Base-by-base conservation (phyloP, 164 flowering plant genomes). In the Kalanchoe fedtschenkoi region DNA sequence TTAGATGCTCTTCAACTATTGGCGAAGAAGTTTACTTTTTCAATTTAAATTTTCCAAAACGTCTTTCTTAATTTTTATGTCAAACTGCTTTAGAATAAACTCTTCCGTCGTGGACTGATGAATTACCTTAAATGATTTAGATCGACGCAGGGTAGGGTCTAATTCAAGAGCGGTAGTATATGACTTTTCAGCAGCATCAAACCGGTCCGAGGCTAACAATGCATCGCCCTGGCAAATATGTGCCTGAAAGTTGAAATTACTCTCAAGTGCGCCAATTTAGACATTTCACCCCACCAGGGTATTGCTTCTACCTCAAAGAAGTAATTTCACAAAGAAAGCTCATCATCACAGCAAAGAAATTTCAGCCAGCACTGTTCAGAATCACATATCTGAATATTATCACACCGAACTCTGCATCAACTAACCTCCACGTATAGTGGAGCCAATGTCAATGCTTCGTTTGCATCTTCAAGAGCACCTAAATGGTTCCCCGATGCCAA, bases 391-490 rank as follows among this genome's bases (percentile, higher is more conserved):
- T 33, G 1, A 8, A 2, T 21, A 6, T 47, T 15, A 47, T 8
- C 54, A 47, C 11, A 8, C 54, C 16, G 17, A 42, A 42, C 17
- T 42, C 46, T 19, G 17, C 1, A 6, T 10, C 14, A 19, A 35
- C 73, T 75, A 68, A 86, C 96, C 87, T 87, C 85, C 60, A 76
- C 60, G 69, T 80, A 87, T 16, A 56, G 46, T 46, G 91, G 96
- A 64, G 83, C 83, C 64, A 83, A 34, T 34, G 30, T 51, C 57
- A 74, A 65, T 65, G 97, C 93, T 66, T 81, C 79, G 63, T 65
- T 70, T 39, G 84, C 90, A 80, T 88, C 98, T 70, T 81, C 88
- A 68, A 92, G 85, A 65, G 97, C 93, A 34, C 80, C 89, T 56
- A 64, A 24, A 42, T 68, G 34, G 68, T 89, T 72, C 24, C 80